phyloP scores from a whole-genome alignment of 208 protist species.

The Acanthamoeba royreba region DNA sequence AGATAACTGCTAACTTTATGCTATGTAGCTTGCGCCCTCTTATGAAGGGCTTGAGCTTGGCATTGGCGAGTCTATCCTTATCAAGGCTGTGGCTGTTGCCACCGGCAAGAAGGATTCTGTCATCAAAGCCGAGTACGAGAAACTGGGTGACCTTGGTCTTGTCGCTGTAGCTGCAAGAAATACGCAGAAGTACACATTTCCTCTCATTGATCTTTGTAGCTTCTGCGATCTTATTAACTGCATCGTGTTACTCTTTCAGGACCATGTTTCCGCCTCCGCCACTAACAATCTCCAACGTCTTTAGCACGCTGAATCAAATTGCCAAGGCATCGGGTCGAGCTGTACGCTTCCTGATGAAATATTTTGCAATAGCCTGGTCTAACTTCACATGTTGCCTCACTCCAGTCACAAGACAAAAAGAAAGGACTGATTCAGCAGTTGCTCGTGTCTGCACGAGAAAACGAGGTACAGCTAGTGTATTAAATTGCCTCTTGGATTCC shows the following conservation, averaged over 20 bases:
- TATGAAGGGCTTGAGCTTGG: conserved; percentile 96
- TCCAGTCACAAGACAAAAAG: conserved; percentile 78
- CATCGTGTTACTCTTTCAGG: no score
- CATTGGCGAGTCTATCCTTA: conserved; percentile 94
- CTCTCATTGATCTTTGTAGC: no score
- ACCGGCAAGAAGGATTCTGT: conserved; percentile 83
- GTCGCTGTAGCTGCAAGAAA: not conserved
- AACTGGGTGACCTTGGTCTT: not conserved
- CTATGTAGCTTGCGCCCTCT: conserved; percentile 86
- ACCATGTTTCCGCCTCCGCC: conserved; percentile 88
- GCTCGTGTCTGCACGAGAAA: conserved; percentile 86
- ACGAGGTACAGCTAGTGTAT: no score
- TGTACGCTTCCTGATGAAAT: conserved; percentile 36
- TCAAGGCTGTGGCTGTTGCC: conserved; percentile 92
- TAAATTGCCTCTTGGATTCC: no score
- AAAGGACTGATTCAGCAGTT: conserved; percentile 90
- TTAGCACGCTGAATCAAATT: conserved; percentile 87
- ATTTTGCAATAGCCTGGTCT: not conserved
- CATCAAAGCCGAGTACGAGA: not conserved
- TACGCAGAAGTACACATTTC: no score
- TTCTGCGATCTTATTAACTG: no score
- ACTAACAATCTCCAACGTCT: conserved; percentile 90
- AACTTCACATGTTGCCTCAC: not conserved
- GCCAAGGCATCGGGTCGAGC: conserved; percentile 89
- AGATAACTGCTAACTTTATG: not conserved